Base-by-base conservation (phyloP, 805 yeast genomes). In the Sugiyamaella americana region DNA sequence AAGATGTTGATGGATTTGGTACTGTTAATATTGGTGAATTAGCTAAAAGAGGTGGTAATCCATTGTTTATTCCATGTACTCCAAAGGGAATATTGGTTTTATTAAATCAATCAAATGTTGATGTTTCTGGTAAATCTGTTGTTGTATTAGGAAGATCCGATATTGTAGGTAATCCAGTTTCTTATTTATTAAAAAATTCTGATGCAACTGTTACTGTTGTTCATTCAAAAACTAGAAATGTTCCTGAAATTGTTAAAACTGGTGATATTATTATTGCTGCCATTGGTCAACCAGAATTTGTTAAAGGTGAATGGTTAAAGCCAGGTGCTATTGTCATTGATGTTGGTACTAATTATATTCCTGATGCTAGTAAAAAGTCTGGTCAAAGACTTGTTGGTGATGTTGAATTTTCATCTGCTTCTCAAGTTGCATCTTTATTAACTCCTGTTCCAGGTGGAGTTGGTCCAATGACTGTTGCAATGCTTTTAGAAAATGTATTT, bases 381-480 rank as follows among this genome's bases (percentile, higher is more conserved):
- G 97, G 97, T 35, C 77, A 73, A 61, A 79, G 80, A 60, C 72
- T 93, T 59, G 95, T 87, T 10, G 98, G 98, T 50, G 98, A 91
- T 64, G 97, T 87, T 39, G 96, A 89, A 59, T 88, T 73, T 58
- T 83, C 72, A 41, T 70, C 80, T 23, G 87, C 84, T 47, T 66
- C 72, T 43, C 62, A 69, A 44, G 74, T 74, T 47, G 93, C 89
- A 3, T 69, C 81, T 10, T 78, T 74, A 58, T 75, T 91, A 53
- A 89, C 98, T 3, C 98, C 98, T 8, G 98, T 91, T 41, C 98
- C 98, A 20, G 98, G 98, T 60, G 98, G 98, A 58, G 98, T 91
- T 51, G 98, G 98, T 37, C 98, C 98, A 55, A 91, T 91, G 98
- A 91, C 98, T 21, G 97, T 91, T 40, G 96, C 96, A 41, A 88